Evolutionary conservation across 345 rosid genomes (phyloP).

Genomic region (Rhodomyrtus tomentosa): DNA sequence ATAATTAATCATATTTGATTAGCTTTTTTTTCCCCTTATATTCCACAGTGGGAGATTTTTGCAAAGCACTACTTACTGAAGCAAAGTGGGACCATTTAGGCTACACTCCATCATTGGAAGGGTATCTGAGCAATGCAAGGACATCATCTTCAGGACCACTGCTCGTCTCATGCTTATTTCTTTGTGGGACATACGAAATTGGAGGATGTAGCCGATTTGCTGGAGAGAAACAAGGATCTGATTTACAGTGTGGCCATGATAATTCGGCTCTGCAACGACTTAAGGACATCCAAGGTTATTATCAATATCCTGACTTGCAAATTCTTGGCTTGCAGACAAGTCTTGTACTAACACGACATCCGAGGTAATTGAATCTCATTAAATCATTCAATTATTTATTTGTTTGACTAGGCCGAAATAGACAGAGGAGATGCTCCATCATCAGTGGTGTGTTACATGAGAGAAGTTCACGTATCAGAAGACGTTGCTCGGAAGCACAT

Average conservation of each 20-base stretch:
- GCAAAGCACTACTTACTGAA: slow-evolving; percentile 30
- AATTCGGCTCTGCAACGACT: slow-evolving; percentile 41
- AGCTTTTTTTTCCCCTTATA: background rate
- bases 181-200: background rate
- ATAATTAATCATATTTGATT: background rate
- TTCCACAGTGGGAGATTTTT: slow-evolving; percentile 41
- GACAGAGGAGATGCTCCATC: slow-evolving; percentile 53
- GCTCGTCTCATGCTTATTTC: slow-evolving; percentile 18
- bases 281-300: slow-evolving; percentile 29
- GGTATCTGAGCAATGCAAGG: slow-evolving; percentile 31
- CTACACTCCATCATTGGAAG: slow-evolving; percentile 22
- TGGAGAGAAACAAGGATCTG: slow-evolving; percentile 10
- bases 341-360: background rate
- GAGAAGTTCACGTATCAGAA: slow-evolving; percentile 25
- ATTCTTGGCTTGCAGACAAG: background rate
- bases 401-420: slow-evolving; percentile 23
- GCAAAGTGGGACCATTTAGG: slow-evolving; percentile 32
- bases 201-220: background rate
- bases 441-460: slow-evolving; percentile 28
- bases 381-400: background rate
- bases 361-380: background rate
- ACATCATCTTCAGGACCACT: slow-evolving; percentile 30
- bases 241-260: slow-evolving; percentile 17
- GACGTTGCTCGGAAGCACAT: slow-evolving; percentile 18
- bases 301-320: background rate